Evolutionary conservation across 352 stramenopile species (phyloP).

Genomic region (Globisporangium nodosum): DNA sequence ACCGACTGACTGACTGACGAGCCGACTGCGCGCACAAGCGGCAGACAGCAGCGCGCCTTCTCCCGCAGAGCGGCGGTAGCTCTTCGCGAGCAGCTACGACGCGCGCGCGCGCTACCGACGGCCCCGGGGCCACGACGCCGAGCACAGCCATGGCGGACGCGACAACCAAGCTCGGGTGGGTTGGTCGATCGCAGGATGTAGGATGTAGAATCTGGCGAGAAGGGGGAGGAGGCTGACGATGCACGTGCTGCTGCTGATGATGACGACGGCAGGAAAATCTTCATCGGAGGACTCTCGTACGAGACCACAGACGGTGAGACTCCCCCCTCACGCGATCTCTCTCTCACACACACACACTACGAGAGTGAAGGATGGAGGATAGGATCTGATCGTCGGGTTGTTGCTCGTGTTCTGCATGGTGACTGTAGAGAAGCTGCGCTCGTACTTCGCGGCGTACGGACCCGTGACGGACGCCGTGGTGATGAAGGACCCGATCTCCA

Average conservation of each 20-base stretch:
- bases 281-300: slow-evolving; percentile 88
- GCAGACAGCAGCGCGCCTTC: not conserved
- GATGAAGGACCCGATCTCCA: slow-evolving; percentile 92
- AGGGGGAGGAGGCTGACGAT: not conserved
- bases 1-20: slow-evolving; percentile 2
- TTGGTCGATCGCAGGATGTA: not conserved
- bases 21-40: not conserved
- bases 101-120: not conserved
- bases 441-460: slow-evolving; percentile 88
- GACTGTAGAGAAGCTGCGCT: slow-evolving; percentile 78
- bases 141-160: slow-evolving; percentile 30
- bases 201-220: not conserved
- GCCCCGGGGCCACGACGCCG: not conserved
- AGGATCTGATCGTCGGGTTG: slow-evolving; percentile 5
- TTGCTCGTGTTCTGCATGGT: slow-evolving; percentile 9
- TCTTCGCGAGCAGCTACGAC: slow-evolving; percentile 4
- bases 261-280: slow-evolving; percentile 75
- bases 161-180: slow-evolving; percentile 1
- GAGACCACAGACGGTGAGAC: slow-evolving; percentile 82
- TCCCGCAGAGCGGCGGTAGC: not conserved
- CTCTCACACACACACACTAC: not conserved
- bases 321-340: not conserved
- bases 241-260: slow-evolving; percentile 1
- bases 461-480: slow-evolving; percentile 89
- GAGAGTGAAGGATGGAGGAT: not conserved